Base-by-base conservation (phyloP, 2,329 filamentous ascomycete species). In the Sporothrix luriei region DNA sequence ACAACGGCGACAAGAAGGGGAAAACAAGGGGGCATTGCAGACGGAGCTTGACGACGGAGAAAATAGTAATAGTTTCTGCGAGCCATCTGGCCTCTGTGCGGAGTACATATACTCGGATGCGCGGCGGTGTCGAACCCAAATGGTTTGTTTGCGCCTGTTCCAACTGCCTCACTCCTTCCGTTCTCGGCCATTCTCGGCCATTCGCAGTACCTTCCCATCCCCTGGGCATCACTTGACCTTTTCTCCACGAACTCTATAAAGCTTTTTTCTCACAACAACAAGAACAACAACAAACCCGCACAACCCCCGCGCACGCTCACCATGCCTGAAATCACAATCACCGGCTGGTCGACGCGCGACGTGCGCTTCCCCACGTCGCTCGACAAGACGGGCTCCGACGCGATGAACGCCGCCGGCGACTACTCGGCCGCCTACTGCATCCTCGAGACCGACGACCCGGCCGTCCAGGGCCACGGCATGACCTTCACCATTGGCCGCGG, bases 351-450 rank as follows among this genome's bases (percentile, higher is more conserved):
- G 74, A 91, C 89, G 71, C 85, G 89, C 77, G 90, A 93, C 82
- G 89, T 93, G 78, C 88, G 90, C 75, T 93, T 93, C 78, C 90
- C 90, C 79, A 97, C 93, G n/a, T 97, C 93, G 52, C 88, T 97
- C 72, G 93, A 97, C 81, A 95, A 94, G 83, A 97, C 93, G n/a
- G 93, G 93, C 76, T 96, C 92, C 10, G 94, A 97, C 86, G 94
- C 94, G 76, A 97, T 97, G 94, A 97, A 97, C 78, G 91, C 92
- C 3, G 93, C 93, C 2, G 91, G 93, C 72, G 93, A 97, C 80
- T 97, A 97, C 82, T 97, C 93, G 1, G 86, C 93, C 14, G 93
- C 94, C n/a, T 97, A 97, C 84, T 97, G 93, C 79, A 94, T 97
- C 76, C 83, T 97, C 64, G 83, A 92, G 77, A 97, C 93, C 0